Evolutionary conservation across 2,329 filamentous ascomycete genomes (phyloP).

Genomic region (Penicillium expansum): DNA sequence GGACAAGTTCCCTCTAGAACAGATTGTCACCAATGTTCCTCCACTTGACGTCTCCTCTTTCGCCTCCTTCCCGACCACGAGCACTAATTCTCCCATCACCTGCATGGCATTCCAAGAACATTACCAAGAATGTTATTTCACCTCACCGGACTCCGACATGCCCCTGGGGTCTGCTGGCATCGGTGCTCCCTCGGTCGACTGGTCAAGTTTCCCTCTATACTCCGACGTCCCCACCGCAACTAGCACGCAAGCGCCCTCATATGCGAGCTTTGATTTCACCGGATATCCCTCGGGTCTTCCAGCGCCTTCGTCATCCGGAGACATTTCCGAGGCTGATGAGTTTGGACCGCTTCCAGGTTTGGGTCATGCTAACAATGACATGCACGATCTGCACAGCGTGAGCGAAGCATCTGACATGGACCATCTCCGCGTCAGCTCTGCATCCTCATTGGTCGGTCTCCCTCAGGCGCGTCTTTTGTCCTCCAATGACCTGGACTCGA

Average conservation of each 20-base stretch:
- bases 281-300: conserved; percentile 40
- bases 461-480: conserved; percentile 43
- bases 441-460: conserved; percentile 43
- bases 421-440: conserved; percentile 42
- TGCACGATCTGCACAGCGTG: conserved; percentile 41
- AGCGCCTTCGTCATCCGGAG: conserved; percentile 49
- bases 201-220: conserved; percentile 48
- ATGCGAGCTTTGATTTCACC: conserved; percentile 47
- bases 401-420: conserved; percentile 44
- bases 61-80: conserved; percentile 36
- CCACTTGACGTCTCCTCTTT: conserved; percentile 41
- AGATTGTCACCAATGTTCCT: conserved; percentile 34
- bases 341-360: conserved; percentile 36
- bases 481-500: conserved; percentile 40
- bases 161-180: conserved; percentile 40
- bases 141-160: conserved; percentile 44
- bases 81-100: conserved; percentile 32
- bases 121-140: conserved; percentile 43
- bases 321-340: conserved; percentile 50
- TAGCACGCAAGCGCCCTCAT: conserved; percentile 47
- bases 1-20: conserved; percentile 32
- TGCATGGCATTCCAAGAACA: conserved; percentile 39
- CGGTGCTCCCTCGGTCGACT: conserved; percentile 46
- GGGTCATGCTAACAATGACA: conserved; percentile 29
- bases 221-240: conserved; percentile 38